Percentiles rank a stretch among this genome's conserved stretches.
Evolutionary conservation across 768 basidiomycete species (phyloP).

Genomic region (Rhizopogon roseolus): DNA sequence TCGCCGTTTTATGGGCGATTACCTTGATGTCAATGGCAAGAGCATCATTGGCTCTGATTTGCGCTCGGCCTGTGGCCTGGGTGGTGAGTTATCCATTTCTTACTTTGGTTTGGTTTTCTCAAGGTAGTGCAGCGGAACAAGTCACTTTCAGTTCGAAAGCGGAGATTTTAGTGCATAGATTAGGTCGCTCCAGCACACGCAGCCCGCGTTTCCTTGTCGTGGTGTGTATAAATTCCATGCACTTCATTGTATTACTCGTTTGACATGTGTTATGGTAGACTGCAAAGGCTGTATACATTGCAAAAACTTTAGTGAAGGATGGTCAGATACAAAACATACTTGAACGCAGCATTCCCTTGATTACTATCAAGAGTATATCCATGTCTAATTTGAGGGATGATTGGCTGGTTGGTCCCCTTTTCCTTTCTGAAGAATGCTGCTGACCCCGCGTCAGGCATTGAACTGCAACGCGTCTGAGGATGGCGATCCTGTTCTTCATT

Average conservation of each 20-base stretch:
- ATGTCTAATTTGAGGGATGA: constrained; percentile 92
- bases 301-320: constrained; percentile 56
- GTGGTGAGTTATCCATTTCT: constrained; percentile 43
- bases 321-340: constrained; percentile 53
- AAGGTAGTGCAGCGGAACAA: constrained; percentile 49
- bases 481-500: constrained; percentile 89
- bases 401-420: constrained; percentile 69
- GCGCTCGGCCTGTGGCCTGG: constrained; percentile 64
- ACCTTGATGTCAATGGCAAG: constrained; percentile 84
- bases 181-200: constrained; percentile 83
- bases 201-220: constrained; percentile 88
- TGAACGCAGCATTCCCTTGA: constrained; percentile 86
- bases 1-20: constrained; percentile 94
- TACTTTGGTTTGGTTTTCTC: neutral
- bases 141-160: constrained; percentile 82
- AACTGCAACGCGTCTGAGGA: constrained; percentile 82
- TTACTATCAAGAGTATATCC: constrained; percentile 81
- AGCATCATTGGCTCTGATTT: constrained; percentile 75
- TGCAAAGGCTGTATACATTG: constrained; percentile 78
- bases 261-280: constrained; percentile 12
- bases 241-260: neutral
- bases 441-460: constrained; percentile 51
- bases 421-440: neutral
- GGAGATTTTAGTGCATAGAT: constrained; percentile 81
- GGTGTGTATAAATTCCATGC: constrained; percentile 44